A percentile compares a stretch with the other conserved stretches of the same genome.
These are phyloP conservation scores for Bonia amplexicaulis DNA, from an alignment of 176 grass and related monocot species.

Conservation along the genomic window DNA sequence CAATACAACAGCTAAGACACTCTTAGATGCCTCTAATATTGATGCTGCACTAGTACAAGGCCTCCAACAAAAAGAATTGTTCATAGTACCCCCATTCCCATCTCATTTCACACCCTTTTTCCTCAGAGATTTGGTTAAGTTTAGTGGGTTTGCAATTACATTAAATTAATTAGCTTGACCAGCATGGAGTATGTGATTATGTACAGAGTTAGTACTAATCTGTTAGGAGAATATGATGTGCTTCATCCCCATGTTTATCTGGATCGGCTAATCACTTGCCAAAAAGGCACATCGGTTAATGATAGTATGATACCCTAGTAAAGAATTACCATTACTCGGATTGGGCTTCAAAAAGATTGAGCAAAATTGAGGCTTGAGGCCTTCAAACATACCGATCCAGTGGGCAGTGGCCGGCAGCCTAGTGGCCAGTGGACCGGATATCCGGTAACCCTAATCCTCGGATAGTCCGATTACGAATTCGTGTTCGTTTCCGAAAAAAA, in stretches of 20 bases:
- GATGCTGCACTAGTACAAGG: slow-evolving; percentile 5
- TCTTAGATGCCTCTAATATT: neutral
- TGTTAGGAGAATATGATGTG: neutral
- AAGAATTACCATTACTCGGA: neutral
- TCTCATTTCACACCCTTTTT: neutral
- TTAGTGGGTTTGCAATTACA: neutral
- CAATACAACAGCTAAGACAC: slow-evolving; percentile 34
- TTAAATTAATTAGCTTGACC: neutral
- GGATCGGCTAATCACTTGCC: neutral
- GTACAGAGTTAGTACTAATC: neutral
- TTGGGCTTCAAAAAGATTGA: neutral
- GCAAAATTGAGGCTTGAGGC: neutral
- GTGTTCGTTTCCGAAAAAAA: too few relatives aligned
- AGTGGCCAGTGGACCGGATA: too few relatives aligned
- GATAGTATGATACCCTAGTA: neutral
- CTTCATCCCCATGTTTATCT: neutral
- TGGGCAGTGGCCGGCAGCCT: too few relatives aligned
- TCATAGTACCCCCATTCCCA: neutral
- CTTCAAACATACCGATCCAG: too few relatives aligned
- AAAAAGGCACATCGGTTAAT: neutral
- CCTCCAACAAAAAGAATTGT: neutral
- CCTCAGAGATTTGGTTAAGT: neutral
- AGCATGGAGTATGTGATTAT: neutral
- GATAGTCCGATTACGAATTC: too few relatives aligned
- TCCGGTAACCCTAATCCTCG: too few relatives aligned